Evolutionary conservation across 2,329 filamentous ascomycete genomes (phyloP).

Genomic region (Aspergillus latus): DNA sequence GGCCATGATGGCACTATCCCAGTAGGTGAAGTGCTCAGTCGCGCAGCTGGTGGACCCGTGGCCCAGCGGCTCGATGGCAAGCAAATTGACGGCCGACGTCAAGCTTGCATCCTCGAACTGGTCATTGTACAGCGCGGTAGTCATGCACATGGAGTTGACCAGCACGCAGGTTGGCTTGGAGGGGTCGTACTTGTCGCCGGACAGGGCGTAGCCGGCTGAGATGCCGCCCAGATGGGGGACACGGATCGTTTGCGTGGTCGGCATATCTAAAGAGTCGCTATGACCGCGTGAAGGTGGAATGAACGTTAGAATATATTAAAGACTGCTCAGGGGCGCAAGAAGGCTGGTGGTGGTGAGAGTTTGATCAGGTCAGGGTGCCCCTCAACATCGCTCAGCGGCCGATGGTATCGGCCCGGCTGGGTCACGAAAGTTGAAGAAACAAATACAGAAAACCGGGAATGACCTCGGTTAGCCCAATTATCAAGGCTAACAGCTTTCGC

Average conservation of each 20-base stretch:
- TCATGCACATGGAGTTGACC: slow-evolving; percentile 55
- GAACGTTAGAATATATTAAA: too few species aligned
- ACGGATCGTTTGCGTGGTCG: slow-evolving; percentile 34
- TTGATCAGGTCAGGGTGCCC: too few species aligned
- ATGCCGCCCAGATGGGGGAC: slow-evolving; percentile 55
- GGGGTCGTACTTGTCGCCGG: slow-evolving; percentile 44
- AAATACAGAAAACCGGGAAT: too few species aligned
- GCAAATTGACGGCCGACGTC: slow-evolving; percentile 46
- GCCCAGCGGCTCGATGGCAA: slow-evolving; percentile 56
- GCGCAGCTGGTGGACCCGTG: slow-evolving; percentile 51
- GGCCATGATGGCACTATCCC: slow-evolving; percentile 56
- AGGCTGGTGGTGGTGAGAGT: too few species aligned
- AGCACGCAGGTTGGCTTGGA: slow-evolving; percentile 53
- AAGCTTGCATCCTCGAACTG: slow-evolving; percentile 42
- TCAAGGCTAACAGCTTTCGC: too few species aligned
- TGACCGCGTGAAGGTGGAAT: too few species aligned
- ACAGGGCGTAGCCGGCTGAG: slow-evolving; percentile 49
- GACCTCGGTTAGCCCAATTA: too few species aligned
- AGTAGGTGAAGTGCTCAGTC: slow-evolving; percentile 54
- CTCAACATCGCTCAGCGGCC: too few species aligned
- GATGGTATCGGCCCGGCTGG: too few species aligned
- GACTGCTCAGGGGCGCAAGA: too few species aligned
- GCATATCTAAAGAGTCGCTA: background rate
- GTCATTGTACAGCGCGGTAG: slow-evolving; percentile 44
- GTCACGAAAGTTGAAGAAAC: too few species aligned